Evolutionary conservation across 768 basidiomycete species (phyloP).

Genomic region (Ramaria sp.): DNA sequence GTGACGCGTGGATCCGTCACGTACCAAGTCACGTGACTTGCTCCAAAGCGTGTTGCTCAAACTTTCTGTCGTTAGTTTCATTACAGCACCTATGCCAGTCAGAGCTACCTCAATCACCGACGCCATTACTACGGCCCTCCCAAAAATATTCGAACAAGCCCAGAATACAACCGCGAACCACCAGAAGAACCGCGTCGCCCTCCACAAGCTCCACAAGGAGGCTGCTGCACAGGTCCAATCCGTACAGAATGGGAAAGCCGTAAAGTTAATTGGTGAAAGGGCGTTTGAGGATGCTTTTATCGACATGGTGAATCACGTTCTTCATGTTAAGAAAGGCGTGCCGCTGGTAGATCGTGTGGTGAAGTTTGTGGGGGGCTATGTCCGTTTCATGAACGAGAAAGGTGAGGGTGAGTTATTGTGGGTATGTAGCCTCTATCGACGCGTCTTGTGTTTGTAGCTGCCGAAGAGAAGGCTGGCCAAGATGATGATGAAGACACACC

Average conservation of each 20-base stretch:
- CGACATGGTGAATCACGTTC: conserved; percentile 43
- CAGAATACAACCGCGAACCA: conserved; percentile 71
- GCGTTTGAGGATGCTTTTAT: conserved; percentile 61
- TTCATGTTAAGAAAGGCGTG: conserved; percentile 75
- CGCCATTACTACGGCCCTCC: conserved; percentile 24
- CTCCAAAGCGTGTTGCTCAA: background rate
- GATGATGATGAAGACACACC: conserved; percentile 53
- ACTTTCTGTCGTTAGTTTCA: background rate
- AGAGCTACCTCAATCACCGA: background rate
- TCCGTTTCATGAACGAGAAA: conserved; percentile 65
- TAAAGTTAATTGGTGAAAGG: conserved; percentile 63
- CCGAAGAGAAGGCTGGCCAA: conserved; percentile 23
- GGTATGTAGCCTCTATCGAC: background rate
- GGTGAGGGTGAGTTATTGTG: conserved; percentile 32
- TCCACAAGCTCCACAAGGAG: conserved; percentile 68
- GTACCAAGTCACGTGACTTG: background rate
- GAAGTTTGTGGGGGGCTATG: conserved; percentile 76
- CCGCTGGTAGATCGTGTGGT: conserved; percentile 62
- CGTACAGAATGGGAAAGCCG: conserved; percentile 34
- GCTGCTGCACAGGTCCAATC: conserved; percentile 43
- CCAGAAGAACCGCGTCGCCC: conserved; percentile 76
- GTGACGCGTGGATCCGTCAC: background rate
- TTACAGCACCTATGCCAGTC: conserved; percentile 4
- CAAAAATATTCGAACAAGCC: conserved; percentile 71
- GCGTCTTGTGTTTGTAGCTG: conserved; percentile 18